Percentiles rank a stretch among this genome's conserved stretches.
Conservation (phyloP, 441 rosid genomes). For the Brassica balearica region DNA sequence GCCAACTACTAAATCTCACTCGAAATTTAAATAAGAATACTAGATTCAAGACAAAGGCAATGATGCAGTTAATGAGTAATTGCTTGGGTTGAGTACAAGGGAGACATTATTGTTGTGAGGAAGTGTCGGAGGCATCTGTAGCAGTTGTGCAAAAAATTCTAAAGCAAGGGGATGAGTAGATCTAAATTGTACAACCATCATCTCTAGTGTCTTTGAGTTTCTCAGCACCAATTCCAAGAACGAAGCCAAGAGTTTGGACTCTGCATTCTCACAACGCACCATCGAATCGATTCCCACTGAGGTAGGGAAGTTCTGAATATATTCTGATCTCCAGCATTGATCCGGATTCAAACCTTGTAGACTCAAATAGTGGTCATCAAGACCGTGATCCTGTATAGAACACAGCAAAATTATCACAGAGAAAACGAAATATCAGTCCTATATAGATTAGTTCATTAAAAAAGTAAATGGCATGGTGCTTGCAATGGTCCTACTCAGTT, state of each 20-base stretch:
- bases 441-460: neutral
- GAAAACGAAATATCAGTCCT: neutral
- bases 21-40: neutral
- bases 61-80: neutral
- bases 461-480: no score
- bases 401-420: neutral
- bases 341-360: neutral
- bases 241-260: neutral
- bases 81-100: neutral
- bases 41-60: neutral
- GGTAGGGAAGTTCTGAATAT: neutral
- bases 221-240: neutral
- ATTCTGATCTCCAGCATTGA: conserved; percentile 1
- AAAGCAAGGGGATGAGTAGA: neutral
- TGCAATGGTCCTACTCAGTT: no score
- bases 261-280: neutral
- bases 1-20: neutral
- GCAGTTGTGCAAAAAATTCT: neutral
- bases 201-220: neutral
- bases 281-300: neutral
- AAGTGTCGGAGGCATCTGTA: neutral
- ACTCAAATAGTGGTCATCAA: neutral
- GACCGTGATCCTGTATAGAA: neutral
- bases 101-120: neutral
- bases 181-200: neutral